Evolutionary conservation across 2,329 filamentous ascomycete species (phyloP).

Genomic region (Verticillium klebahnii): DNA sequence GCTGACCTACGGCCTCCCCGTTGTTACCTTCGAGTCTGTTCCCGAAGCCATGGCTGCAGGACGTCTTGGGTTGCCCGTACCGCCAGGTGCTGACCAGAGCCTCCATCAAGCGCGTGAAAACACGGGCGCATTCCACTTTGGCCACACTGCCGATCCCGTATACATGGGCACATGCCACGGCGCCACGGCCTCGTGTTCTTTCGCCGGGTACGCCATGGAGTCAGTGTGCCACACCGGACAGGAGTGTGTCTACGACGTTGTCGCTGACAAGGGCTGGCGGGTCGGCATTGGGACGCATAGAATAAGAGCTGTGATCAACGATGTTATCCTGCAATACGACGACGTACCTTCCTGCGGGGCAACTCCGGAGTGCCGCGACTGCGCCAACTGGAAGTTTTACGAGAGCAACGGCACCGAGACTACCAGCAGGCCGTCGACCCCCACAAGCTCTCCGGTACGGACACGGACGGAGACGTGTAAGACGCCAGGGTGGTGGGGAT

Average conservation of each 20-base stretch:
- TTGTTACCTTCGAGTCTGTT: slow-evolving; percentile 89
- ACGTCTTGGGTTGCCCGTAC: slow-evolving; percentile 78
- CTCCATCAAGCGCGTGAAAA: slow-evolving; percentile 65
- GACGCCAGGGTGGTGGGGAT: slow-evolving; percentile 91
- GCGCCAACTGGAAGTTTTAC: slow-evolving; percentile 90
- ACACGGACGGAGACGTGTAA: slow-evolving; percentile 81
- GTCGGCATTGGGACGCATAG: slow-evolving; percentile 88
- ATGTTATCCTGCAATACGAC: slow-evolving; percentile 82
- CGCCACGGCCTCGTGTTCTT: slow-evolving; percentile 81
- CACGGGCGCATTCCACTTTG: slow-evolving; percentile 85
- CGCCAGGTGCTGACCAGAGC: slow-evolving; percentile 70
- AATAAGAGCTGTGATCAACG: slow-evolving; percentile 81
- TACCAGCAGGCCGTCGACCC: slow-evolving; percentile 57
- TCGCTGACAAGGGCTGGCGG: slow-evolving; percentile 86
- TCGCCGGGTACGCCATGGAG: slow-evolving; percentile 91
- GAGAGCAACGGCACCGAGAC: slow-evolving; percentile 83
- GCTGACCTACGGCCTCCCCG: slow-evolving; percentile 83
- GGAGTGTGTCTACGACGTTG: slow-evolving; percentile 89
- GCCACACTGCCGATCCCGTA: slow-evolving; percentile 91
- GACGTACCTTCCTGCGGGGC: slow-evolving; percentile 69
- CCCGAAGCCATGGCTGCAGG: slow-evolving; percentile 84
- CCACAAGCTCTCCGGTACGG: slow-evolving; percentile 52
- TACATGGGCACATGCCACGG: slow-evolving; percentile 93
- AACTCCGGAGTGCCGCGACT: slow-evolving; percentile 82
- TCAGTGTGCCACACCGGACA: slow-evolving; percentile 85